Conservation (phyloP, 2,329 filamentous ascomycete genomes). For the Talaromyces funiculosus region DNA sequence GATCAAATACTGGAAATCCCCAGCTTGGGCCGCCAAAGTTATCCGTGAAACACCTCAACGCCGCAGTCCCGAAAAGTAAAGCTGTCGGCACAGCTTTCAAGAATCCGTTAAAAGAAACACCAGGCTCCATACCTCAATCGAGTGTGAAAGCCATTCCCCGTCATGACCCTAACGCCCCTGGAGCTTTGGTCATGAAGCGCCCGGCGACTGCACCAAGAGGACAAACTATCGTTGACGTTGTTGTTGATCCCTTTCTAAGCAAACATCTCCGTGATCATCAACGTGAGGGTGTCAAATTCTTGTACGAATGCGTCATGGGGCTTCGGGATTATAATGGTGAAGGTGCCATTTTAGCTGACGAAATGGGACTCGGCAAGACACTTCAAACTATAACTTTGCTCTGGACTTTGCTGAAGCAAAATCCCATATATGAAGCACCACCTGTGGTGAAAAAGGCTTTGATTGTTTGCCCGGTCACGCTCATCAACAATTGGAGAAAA, state of each 20-base stretch:
- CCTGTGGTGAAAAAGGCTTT: slow-evolving; percentile 65
- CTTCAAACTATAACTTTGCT: slow-evolving; percentile 65
- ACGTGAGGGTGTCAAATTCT: slow-evolving; percentile 61
- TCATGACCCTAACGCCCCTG: slow-evolving; percentile 56
- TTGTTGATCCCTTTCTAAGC: slow-evolving; percentile 61
- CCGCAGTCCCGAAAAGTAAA: slow-evolving; percentile 31
- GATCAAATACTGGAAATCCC: slow-evolving; percentile 4
- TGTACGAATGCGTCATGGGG: slow-evolving; percentile 73
- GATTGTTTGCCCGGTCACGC: slow-evolving; percentile 66
- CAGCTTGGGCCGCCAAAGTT: slow-evolving; percentile 22
- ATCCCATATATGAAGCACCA: slow-evolving; percentile 54
- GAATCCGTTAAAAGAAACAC: slow-evolving; percentile 54
- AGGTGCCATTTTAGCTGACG: slow-evolving; percentile 66
- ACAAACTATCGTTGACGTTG: slow-evolving; percentile 65
- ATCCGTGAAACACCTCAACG: slow-evolving; percentile 35
- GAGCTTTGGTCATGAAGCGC: slow-evolving; percentile 63
- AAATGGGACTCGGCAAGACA: slow-evolving; percentile 72
- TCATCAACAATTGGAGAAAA: slow-evolving; percentile 68
- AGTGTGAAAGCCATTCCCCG: slow-evolving; percentile 53
- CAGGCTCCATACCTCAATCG: slow-evolving; percentile 42
- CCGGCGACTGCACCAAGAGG: slow-evolving; percentile 52
- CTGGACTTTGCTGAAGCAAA: slow-evolving; percentile 69
- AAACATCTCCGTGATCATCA: slow-evolving; percentile 63
- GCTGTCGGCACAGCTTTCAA: slow-evolving; percentile 52
- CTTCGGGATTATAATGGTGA: slow-evolving; percentile 60